Evolutionary conservation across 805 yeast species (phyloP).

Genomic region (Candida ponderosae): DNA sequence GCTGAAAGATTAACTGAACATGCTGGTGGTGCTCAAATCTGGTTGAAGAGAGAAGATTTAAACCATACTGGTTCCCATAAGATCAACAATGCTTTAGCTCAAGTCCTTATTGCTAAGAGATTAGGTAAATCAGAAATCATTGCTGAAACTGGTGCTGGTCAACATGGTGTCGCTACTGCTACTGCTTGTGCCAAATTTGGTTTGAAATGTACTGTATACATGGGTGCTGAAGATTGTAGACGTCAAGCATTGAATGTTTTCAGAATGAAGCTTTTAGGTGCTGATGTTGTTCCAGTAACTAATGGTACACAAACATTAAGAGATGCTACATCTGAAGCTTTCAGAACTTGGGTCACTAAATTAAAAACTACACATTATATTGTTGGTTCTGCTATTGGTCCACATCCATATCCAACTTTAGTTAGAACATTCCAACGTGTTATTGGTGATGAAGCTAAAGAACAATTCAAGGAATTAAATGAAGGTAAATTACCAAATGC

Average conservation of each 20-base stretch:
- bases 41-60: conserved; percentile 96
- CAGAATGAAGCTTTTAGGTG: conserved; percentile 95
- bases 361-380: conserved; percentile 84
- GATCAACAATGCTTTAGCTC: conserved; percentile 79
- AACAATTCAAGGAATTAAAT: conserved; percentile 75
- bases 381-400: conserved; percentile 98
- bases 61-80: conserved; percentile 88
- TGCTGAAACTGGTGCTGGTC: conserved; percentile 93
- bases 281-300: conserved; percentile 86
- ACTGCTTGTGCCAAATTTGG: conserved; percentile 93
- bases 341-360: conserved; percentile 90
- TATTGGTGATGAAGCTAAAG: conserved; percentile 90
- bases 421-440: conserved; percentile 98
- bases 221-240: conserved; percentile 99
- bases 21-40: conserved; percentile 93
- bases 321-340: conserved; percentile 97
- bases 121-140: conserved; percentile 70
- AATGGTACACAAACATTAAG: conserved; percentile 94
- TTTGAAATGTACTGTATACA: conserved; percentile 83
- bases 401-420: conserved; percentile 97
- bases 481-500: conserved; percentile 85
- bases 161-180: conserved; percentile 90
- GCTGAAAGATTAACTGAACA: conserved; percentile 86
- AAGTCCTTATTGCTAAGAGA: conserved; percentile 71
- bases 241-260: conserved; percentile 97